Evolutionary conservation across 805 yeast genomes (phyloP).

Genomic region (Metschnikowia reukaufii): DNA sequence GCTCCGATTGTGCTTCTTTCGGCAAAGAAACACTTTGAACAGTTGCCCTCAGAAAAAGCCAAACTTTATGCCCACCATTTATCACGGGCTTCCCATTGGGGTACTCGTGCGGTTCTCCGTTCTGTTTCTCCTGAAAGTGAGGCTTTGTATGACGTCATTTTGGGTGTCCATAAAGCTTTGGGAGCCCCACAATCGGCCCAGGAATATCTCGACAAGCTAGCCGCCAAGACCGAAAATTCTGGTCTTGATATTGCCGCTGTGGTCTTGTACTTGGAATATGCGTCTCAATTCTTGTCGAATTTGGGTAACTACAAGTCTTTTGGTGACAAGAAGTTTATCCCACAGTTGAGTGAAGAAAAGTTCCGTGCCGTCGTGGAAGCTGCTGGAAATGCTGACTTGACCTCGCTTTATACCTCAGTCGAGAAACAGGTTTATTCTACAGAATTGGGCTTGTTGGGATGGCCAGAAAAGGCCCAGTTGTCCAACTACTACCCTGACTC

Average conservation of each 20-base stretch:
- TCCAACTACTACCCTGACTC: constrained; percentile 67
- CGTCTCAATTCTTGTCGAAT: constrained; percentile 71
- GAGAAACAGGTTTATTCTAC: constrained; percentile 53
- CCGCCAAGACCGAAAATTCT: not conserved
- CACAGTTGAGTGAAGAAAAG: constrained; percentile 49
- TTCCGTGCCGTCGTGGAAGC: constrained; percentile 51
- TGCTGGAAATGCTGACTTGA: constrained; percentile 34
- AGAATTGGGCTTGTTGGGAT: constrained; percentile 59
- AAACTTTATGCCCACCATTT: constrained; percentile 75
- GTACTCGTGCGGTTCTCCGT: constrained; percentile 74
- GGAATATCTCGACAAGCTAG: constrained; percentile 39
- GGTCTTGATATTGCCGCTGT: constrained; percentile 36
- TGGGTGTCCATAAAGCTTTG: constrained; percentile 54
- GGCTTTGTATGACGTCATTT: constrained; percentile 65
- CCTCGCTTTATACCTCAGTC: constrained; percentile 42
- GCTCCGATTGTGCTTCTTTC: constrained; percentile 49
- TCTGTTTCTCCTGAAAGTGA: constrained; percentile 85
- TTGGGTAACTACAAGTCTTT: constrained; percentile 82
- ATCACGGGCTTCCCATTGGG: constrained; percentile 81
- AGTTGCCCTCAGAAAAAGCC: constrained; percentile 57
- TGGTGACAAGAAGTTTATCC: constrained; percentile 86
- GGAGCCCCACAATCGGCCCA: constrained; percentile 43
- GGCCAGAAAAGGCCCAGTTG: constrained; percentile 73
- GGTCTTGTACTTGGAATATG: constrained; percentile 62
- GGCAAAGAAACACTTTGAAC: constrained; percentile 68